Percentiles rank a stretch among this genome's conserved stretches.
Evolutionary conservation across 208 protist genomes (phyloP).

Genomic region (Leptomonas seymouri): DNA sequence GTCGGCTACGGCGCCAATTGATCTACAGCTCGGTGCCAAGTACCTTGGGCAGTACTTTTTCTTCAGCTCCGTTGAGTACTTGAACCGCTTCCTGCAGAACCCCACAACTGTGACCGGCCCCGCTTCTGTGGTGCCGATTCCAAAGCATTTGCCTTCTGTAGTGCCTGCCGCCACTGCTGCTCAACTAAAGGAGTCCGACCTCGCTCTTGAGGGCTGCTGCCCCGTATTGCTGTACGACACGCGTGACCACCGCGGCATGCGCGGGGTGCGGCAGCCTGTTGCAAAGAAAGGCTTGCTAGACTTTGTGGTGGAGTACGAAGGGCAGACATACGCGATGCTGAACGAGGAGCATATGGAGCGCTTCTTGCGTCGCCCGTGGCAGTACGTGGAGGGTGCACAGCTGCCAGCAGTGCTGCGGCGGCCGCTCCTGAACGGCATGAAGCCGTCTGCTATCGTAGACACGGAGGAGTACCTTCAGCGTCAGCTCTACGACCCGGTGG

Average conservation of each 20-base stretch:
- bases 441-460: constrained; percentile 21
- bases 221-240: constrained; percentile 92
- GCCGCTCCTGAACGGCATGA: constrained; percentile 49
- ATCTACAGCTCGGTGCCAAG: constrained; percentile 38
- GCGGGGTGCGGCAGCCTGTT: constrained; percentile 74
- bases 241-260: constrained; percentile 71
- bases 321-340: constrained; percentile 68
- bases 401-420: constrained; percentile 72
- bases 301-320: constrained; percentile 81
- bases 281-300: constrained; percentile 62
- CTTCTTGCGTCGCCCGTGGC: constrained; percentile 87
- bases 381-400: constrained; percentile 67
- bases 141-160: constrained; percentile 25
- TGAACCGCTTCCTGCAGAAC: constrained; percentile 64
- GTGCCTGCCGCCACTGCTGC: constrained; percentile 9
- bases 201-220: constrained; percentile 87
- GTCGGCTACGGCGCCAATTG: constrained; percentile 11
- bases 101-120: constrained; percentile 61
- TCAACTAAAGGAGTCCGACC: constrained; percentile 11
- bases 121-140: constrained; percentile 49
- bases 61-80: constrained; percentile 63
- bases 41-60: constrained; percentile 82
- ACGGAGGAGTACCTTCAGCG: constrained; percentile 85
- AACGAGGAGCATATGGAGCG: constrained; percentile 52
- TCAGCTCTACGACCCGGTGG: constrained; percentile 85